These are phyloP conservation scores for Protea cynaroides DNA, from an alignment of 164 flowering plant species.

Conservation along the genomic window DNA sequence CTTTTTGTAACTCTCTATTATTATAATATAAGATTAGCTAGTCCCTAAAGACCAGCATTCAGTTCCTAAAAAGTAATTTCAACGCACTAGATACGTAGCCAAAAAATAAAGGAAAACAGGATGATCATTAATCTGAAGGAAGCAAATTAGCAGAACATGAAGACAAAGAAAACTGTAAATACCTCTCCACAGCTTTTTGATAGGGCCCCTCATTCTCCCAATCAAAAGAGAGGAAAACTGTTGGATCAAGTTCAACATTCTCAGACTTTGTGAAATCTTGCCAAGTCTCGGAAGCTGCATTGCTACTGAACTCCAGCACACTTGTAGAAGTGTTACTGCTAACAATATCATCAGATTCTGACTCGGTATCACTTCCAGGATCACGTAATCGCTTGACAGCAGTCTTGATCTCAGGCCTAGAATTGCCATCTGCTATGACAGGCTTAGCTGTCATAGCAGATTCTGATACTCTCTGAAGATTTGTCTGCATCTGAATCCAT, in stretches of 20 bases:
- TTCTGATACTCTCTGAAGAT: conserved; percentile 91
- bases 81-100: no score
- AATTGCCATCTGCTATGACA: conserved; percentile 26
- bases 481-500: conserved; percentile 99
- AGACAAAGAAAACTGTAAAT: conserved; percentile 2
- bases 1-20: no score
- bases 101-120: background rate
- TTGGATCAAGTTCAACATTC: conserved; percentile 34
- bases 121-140: background rate
- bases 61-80: no score
- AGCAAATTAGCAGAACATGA: conserved; percentile 2
- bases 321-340: conserved; percentile 29
- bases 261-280: conserved; percentile 41
- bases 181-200: conserved; percentile 93
- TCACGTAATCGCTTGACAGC: conserved; percentile 70
- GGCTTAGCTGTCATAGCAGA: conserved; percentile 53
- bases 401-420: conserved; percentile 34
- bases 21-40: no score
- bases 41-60: no score
- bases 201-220: conserved; percentile 96
- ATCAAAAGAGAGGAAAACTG: conserved; percentile 74
- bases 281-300: conserved; percentile 30
- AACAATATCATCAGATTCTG: conserved; percentile 69
- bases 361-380: conserved; percentile 76
- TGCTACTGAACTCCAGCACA: conserved; percentile 31